These are phyloP conservation scores for Neonectria hederae DNA, from an alignment of 2,329 filamentous ascomycete species.

Conservation along the genomic window DNA sequence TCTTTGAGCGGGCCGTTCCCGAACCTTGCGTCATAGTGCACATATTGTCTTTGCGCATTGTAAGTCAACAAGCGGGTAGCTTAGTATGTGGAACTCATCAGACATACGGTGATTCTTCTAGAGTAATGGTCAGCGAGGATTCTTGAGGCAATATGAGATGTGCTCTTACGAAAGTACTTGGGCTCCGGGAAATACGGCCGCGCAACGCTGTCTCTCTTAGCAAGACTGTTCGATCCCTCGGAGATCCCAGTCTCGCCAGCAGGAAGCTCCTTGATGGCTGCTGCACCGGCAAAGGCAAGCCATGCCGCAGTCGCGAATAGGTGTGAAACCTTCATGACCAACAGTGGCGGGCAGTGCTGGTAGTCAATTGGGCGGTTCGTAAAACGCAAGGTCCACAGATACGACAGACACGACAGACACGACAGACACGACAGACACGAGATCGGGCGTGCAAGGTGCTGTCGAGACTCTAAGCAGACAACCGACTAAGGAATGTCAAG, in stretches of 20 bases:
- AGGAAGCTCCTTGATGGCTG: slow-evolving; percentile 12
- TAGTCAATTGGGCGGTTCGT: slow-evolving; percentile 2
- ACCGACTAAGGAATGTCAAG: neutral
- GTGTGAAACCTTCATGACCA: slow-evolving; percentile 10
- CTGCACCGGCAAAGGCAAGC: slow-evolving; percentile 17
- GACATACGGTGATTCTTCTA: slow-evolving; percentile 38
- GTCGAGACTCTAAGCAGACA: neutral
- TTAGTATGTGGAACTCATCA: neutral
- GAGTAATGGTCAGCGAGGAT: slow-evolving; percentile 12
- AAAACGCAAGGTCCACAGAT: neutral
- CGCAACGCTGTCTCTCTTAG: slow-evolving; percentile 18
- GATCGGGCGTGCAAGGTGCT: neutral
- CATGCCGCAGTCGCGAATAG: slow-evolving; percentile 7
- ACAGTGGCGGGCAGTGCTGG: neutral
- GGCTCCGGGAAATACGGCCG: slow-evolving; percentile 28
- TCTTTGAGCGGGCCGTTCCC: slow-evolving; percentile 54
- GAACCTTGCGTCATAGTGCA: slow-evolving; percentile 53
- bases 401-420: neutral
- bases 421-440: neutral
- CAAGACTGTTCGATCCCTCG: neutral
- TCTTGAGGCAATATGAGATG: neutral
- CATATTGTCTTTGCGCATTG: slow-evolving; percentile 28
- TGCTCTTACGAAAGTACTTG: slow-evolving; percentile 31
- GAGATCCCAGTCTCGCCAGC: neutral
- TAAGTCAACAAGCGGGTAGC: slow-evolving; percentile 21